Evolutionary conservation across 2,329 filamentous ascomycete genomes (phyloP), one percentile per base, ranked within the genome.

Genomic region (Cladophialophora exuberans): DNA sequence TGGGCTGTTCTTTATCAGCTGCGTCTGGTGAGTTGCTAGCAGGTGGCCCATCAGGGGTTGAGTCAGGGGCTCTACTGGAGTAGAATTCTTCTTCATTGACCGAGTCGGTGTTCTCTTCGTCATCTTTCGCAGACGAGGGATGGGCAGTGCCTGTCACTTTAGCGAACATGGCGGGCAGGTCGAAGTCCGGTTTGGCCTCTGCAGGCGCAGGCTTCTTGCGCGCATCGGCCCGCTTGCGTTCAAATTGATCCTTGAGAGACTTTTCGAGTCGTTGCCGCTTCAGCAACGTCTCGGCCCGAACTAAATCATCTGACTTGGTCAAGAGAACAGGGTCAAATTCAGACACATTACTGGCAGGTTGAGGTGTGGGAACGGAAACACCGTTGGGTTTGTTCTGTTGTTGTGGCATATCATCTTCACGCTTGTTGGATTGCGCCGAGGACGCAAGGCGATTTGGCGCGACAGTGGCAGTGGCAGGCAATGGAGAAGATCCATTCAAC

Each of bases 71-170:
- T 76, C 88, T 89, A 74, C 92, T 97, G 63, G 93, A 97, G 78
- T 97, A 97, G 73, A 96, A 96, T 35, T 91, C 94, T 69, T 95
- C 91, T 70, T 95, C 88, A 74, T 97, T 91, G 75, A 91, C 89
- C 70, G 84, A 84, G 75, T 83, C 82, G 78, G 78, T 77, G 56
- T 73, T 70, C 59, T 73, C 69, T 31, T 63, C 73, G 60, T 63
- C 59, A 69, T 79, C 73, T 65, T 82, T 73, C 61, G 79, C 76
- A 66, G 87, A 82, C 64, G 86, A 79, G 52, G 85, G 85, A 71
- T 86, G 84, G 68, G 90, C 89, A 64, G 90, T 77, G 61, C 84
- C 81, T 69, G 87, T 77, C 43, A 87, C 88, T 70, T 84, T 85
- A 64, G 81, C 79, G 67, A 93, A 78, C 58, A 95, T 86, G 70